Evolutionary conservation across 108 stramenopile species (phyloP).

Genomic region (Pseudonitzschia multistriata): DNA sequence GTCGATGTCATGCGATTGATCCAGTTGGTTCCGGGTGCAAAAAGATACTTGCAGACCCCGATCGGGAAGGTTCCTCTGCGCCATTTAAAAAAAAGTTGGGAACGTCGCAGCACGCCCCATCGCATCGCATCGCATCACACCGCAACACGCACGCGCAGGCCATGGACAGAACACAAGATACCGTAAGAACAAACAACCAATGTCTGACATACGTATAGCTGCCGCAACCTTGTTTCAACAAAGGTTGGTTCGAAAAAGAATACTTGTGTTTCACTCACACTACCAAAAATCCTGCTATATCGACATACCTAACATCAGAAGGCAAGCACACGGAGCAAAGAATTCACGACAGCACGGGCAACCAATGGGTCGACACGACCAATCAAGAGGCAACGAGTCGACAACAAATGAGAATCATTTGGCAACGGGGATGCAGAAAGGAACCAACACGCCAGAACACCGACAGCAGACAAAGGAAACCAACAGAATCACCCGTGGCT

Average conservation of each 20-base stretch:
- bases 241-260: background rate
- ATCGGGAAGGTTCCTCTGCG: conserved; percentile 54
- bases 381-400: background rate
- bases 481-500: no score
- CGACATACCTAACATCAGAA: background rate
- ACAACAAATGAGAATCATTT: background rate
- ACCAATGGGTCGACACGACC: background rate
- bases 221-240: background rate
- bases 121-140: no score
- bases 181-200: background rate
- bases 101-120: background rate
- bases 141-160: no score
- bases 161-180: no score
- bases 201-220: background rate
- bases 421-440: no score
- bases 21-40: conserved; percentile 67
- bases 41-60: conserved; percentile 77
- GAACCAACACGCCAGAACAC: no score
- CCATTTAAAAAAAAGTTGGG: background rate
- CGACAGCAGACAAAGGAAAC: no score
- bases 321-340: background rate
- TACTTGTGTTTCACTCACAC: background rate
- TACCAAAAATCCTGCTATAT: background rate
- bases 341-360: background rate
- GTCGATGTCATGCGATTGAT: conserved; percentile 60